A percentile compares a stretch with the other conserved stretches of the same genome.
Evolutionary conservation across 1,284 basidiomycete genomes (phyloP).

Genomic region (Mycena citricolor): DNA sequence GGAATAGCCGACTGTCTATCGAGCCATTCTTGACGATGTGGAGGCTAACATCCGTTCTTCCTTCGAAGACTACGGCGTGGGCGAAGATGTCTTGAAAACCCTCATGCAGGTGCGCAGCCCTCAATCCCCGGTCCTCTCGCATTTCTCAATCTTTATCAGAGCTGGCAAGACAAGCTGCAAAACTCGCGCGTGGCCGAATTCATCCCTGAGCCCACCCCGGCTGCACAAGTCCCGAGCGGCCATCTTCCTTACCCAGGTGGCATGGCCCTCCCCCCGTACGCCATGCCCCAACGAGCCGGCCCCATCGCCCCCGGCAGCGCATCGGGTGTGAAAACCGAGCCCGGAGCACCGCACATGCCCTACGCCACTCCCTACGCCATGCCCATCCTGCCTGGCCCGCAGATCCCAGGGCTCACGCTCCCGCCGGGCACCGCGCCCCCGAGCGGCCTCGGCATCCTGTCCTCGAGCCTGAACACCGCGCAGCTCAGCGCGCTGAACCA

Average conservation of each 20-base stretch:
- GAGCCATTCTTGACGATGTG: slow-evolving; percentile 95
- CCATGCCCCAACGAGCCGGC: no score
- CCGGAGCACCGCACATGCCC: no score
- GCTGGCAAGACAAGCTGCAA: slow-evolving; percentile 94
- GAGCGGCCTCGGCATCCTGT: no score
- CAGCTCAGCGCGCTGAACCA: no score
- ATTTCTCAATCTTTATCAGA: slow-evolving; percentile 45
- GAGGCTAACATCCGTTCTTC: slow-evolving; percentile 86
- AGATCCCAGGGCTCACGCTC: slow-evolving; percentile 57
- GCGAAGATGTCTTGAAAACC: slow-evolving; percentile 86
- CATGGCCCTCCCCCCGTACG: no score
- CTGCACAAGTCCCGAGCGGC: no score
- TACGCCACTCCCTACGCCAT: no score
- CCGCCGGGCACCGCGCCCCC: no score
- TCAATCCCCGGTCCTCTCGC: background rate
- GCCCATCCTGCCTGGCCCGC: slow-evolving; percentile 46
- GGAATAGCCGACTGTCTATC: slow-evolving; percentile 87
- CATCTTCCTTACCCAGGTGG: no score
- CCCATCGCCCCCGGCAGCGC: no score
- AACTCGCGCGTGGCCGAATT: slow-evolving; percentile 94
- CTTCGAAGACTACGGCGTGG: slow-evolving; percentile 96
- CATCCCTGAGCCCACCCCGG: slow-evolving; percentile 49
- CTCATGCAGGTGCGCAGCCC: slow-evolving; percentile 76
- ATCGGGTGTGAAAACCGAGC: no score
- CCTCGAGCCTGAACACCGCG: no score